Evolutionary conservation across 257 asterid species (phyloP), one percentile per base, ranked within the genome.

Genomic region (Solanum ossicruentum): DNA sequence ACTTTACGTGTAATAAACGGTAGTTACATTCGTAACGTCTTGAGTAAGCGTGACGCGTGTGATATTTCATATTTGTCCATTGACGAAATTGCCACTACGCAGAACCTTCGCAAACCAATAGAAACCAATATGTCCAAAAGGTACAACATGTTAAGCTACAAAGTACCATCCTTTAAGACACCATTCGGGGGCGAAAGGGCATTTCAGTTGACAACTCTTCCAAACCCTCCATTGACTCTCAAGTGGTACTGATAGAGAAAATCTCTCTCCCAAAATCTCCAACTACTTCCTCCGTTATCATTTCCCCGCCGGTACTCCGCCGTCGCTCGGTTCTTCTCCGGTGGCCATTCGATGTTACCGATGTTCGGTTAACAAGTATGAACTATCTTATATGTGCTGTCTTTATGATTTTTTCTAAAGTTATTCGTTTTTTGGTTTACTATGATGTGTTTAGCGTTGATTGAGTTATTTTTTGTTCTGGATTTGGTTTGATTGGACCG

Each of bases 211-310:
- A 21, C 43, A n/a, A 72, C 54, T 56, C 32, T 45, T 47, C 10
- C 60, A 23, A 77, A 77, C 82, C 63, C 82, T 77, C 82, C 82
- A 49, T 77, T 77, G 82, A 77, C 82, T 77, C 60, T 49, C 82
- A 3, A 77, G 63, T 77, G n/a, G 15, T 15, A 51, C 26, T 77
- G 26, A 77, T 77, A 10, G 26, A 51, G 26, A 77, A 77, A 77
- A 16, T 15, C 47, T 77, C 79, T 41, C 82, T 2, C 26, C 21
- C 63, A 77, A 75, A 39, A 49, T 49, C 61, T 75, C 58, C 56
- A 1, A 36, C 41, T 60, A 5, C 67, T 60, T 60, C 41, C 36
- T 66, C 10, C 36, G 23, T 18, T 39, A 39, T 52, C n/a, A 5
- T 52, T 77, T 77, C 12, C 20, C 43, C 39, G 80, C 18, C 80